A percentile compares a stretch with the other conserved stretches of the same genome.
Conservation (phyloP, 495 filamentous ascomycete genomes). For the Amphirosellinia nigrospora region DNA sequence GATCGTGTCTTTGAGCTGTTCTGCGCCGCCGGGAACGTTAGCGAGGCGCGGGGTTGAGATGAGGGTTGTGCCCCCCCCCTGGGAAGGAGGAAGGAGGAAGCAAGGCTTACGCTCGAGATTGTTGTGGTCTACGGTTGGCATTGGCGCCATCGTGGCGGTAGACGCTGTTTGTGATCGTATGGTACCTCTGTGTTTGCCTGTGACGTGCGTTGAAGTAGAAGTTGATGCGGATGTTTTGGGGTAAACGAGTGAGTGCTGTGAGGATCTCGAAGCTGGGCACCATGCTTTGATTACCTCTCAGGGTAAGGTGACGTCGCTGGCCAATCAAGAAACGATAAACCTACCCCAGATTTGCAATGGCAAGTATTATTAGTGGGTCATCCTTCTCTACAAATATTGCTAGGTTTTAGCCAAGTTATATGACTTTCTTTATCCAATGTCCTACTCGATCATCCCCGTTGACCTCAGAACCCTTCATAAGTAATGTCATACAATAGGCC, state of each 20-base stretch:
- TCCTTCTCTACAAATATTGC: neutral
- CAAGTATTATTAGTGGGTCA: conserved; percentile 3
- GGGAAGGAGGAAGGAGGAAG: neutral
- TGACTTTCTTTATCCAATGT: too few species aligned
- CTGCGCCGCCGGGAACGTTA: conserved; percentile 39
- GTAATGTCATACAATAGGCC: too few species aligned
- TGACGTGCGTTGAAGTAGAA: neutral
- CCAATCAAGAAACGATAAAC: neutral
- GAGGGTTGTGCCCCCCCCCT: too few species aligned
- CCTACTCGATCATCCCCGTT: too few species aligned
- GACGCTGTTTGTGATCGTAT: neutral
- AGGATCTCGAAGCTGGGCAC: too few species aligned
- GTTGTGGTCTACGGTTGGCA: conserved; percentile 50
- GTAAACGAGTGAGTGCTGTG: neutral
- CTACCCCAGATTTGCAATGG: neutral
- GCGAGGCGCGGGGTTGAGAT: conserved; percentile 18
- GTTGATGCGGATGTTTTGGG: neutral
- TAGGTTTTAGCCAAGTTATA: too few species aligned
- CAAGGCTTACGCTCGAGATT: conserved; percentile 50
- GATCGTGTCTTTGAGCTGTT: conserved; percentile 73
- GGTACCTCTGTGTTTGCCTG: neutral
- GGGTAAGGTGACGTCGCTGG: neutral
- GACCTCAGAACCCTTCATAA: too few species aligned
- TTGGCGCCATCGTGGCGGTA: conserved; percentile 52
- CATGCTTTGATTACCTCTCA: too few species aligned